Conservation (phyloP, 2,329 filamentous ascomycete species). For the Camillea tinctor region DNA sequence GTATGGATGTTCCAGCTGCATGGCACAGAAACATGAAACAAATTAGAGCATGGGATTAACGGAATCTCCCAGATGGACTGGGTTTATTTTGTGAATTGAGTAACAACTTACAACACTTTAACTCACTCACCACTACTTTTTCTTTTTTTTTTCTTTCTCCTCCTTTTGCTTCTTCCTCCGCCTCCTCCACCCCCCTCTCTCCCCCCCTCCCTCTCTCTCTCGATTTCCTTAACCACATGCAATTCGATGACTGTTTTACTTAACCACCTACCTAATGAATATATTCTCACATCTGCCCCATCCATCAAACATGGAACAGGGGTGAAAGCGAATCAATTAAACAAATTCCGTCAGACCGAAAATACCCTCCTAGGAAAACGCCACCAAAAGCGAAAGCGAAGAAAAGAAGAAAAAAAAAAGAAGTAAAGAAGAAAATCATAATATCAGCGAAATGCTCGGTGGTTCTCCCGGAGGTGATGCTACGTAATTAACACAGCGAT, state of each 20-base stretch:
- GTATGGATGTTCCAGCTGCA: background rate
- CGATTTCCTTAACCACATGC: no score
- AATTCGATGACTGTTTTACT: background rate
- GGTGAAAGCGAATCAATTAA: background rate
- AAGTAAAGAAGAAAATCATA: background rate
- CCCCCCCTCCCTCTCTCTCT: no score
- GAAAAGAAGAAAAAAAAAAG: background rate
- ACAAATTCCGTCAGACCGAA: background rate
- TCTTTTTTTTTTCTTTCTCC: background rate
- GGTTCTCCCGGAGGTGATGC: background rate
- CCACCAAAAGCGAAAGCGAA: no score
- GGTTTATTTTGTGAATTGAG: no score
- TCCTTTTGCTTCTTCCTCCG: background rate
- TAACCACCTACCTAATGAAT: no score
- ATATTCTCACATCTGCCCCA: background rate
- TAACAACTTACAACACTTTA: no score
- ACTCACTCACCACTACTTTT: no score
- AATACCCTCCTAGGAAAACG: no score
- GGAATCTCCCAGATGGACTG: background rate
- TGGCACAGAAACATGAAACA: background rate
- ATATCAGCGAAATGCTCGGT: background rate
- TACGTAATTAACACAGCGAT: background rate
- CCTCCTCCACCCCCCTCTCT: background rate
- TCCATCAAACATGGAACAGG: background rate
- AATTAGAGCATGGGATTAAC: background rate